A percentile compares a stretch with the other conserved stretches of the same genome.
Evolutionary conservation across 805 yeast species (phyloP).

Genomic region (Nakazawaea wickerhamii): DNA sequence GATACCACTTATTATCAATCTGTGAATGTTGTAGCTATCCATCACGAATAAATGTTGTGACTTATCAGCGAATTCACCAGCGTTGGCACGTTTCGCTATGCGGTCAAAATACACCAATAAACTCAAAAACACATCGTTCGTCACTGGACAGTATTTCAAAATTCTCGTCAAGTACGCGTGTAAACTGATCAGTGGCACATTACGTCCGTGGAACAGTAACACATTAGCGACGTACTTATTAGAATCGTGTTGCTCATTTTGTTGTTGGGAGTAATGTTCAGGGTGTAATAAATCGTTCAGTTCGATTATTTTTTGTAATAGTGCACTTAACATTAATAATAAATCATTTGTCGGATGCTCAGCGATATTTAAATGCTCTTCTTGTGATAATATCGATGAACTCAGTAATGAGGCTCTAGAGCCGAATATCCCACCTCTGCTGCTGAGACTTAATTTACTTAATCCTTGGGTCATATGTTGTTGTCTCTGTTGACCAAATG

Average conservation of each 20-base stretch:
- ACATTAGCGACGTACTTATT: constrained; percentile 61
- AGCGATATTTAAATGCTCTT: constrained; percentile 67
- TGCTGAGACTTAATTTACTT: not conserved
- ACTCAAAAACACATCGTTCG: constrained; percentile 91
- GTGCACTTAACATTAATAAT: constrained; percentile 76
- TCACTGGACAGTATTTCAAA: constrained; percentile 95
- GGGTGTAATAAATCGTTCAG: constrained; percentile 84
- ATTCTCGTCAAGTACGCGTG: constrained; percentile 88
- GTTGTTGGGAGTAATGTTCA: constrained; percentile 45
- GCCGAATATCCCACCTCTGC: constrained; percentile 11
- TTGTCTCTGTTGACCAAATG: not conserved
- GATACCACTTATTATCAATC: constrained; percentile 89
- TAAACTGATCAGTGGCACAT: constrained; percentile 90
- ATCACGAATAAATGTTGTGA: constrained; percentile 74
- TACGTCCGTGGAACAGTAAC: constrained; percentile 91
- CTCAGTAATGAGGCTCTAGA: constrained; percentile 11
- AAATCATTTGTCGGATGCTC: constrained; percentile 79
- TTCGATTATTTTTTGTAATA: constrained; percentile 80
- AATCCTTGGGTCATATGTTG: not conserved
- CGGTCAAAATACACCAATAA: constrained; percentile 91
- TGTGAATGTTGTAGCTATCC: constrained; percentile 94
- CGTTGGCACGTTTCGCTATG: constrained; percentile 79
- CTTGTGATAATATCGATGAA: constrained; percentile 20
- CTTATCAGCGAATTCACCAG: constrained; percentile 26
- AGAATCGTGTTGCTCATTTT: constrained; percentile 19